Evolutionary conservation across 192 early-diverging fungal species (phyloP), one percentile per base, ranked within the genome.

Genomic region (Podila horticola): DNA sequence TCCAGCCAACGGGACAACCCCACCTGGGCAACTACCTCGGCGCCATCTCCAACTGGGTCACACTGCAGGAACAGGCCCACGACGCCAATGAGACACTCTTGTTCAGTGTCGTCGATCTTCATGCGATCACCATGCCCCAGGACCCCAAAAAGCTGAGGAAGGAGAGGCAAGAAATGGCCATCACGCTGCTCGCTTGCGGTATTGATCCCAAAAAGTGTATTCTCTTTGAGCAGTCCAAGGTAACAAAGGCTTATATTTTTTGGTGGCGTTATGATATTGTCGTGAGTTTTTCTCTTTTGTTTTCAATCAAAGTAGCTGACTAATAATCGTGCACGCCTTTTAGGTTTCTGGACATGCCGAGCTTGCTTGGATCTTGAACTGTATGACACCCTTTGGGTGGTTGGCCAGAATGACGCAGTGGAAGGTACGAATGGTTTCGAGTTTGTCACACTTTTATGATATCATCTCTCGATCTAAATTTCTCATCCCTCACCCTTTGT

Each of bases 21-120:
- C 97, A 98, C 74, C 85, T 98, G 26, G 97, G 97, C 62, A 98
- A 98, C 83, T 98, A 97, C 74, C 90, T 97, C 63, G 97, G 97
- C 1, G 94, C 96, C 20, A 84, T 98, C 24, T 84, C 81, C 2
- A 95, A 95, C 85, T 98, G 96, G 97, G 93, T 93, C 3, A 58
- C 67, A 0, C 84, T 98, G 51, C 97, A 97, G 72, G 68, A 83
- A 33, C 62, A 83, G 17, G 67, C 82, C 5, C 69, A 67, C 5
- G 55, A 71, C 3, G 69, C 67, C 8, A 55, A 79, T 12, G 74
- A 75, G 36, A 74, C 87, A 33, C 83, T 91, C 12, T 84, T 93
- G 36, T 96, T 93, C 84, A 90, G 89, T 28, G 90, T 97, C 66
- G 97, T 95, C 11, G 96, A 98, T 74, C 84, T 98, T 15, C 97